Evolutionary conservation across 148 eudicot genomes (phyloP).

Genomic region (Arctostaphylos glauca): DNA sequence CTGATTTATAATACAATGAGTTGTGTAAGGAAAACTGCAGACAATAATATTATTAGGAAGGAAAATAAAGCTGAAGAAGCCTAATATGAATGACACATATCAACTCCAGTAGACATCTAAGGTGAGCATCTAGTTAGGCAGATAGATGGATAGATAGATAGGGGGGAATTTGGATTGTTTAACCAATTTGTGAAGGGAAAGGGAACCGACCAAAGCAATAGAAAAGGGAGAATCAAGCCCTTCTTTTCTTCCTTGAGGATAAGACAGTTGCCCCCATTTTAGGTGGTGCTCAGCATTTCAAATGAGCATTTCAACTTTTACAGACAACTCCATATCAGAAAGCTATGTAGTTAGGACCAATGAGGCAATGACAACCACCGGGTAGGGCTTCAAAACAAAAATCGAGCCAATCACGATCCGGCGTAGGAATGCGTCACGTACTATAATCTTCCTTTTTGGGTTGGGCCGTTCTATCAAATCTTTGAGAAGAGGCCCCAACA

Average conservation of each 20-base stretch:
- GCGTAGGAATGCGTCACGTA: no score
- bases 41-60: no score
- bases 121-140: not conserved
- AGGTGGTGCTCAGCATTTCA: constrained; percentile 7
- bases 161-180: not conserved
- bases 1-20: not conserved
- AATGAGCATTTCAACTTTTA: not conserved
- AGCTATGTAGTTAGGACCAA: not conserved
- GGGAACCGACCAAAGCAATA: not conserved
- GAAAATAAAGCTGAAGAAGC: constrained; percentile 3
- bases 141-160: no score
- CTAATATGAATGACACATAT: not conserved
- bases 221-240: not conserved
- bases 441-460: no score
- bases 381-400: not conserved
- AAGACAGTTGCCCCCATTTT: not conserved
- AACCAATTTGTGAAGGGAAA: not conserved
- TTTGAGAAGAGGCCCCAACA: no score
- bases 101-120: not conserved
- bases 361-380: not conserved
- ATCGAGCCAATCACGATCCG: not conserved
- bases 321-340: not conserved
- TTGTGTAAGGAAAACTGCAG: not conserved
- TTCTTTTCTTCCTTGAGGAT: not conserved
- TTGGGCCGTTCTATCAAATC: no score